A percentile compares a stretch with the other conserved stretches of the same genome.
Conservation (phyloP, 116 monocot genomes). For the Trichopus zeylanicus region DNA sequence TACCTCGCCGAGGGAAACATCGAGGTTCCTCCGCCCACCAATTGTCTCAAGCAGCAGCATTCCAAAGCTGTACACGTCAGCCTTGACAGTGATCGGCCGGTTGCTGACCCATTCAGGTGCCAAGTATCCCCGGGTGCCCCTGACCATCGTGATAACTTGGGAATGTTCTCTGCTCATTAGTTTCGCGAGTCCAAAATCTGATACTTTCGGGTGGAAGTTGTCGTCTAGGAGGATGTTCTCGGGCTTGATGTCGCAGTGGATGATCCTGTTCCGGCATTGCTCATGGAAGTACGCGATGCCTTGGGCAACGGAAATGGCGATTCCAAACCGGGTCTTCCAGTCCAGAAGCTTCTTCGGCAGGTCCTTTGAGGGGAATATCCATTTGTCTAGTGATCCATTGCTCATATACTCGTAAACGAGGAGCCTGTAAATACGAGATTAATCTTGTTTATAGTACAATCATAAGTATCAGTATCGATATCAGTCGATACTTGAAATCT, state of each 20-base stretch:
- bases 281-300: conserved; percentile 45
- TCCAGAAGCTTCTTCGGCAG: conserved; percentile 12
- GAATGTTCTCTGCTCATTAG: conserved; percentile 42
- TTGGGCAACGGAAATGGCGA: conserved; percentile 31
- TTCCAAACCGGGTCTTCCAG: conserved; percentile 26
- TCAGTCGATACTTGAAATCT: too few species aligned
- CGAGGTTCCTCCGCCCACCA: conserved; percentile 43
- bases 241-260: conserved; percentile 61
- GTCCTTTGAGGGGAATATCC: conserved; percentile 26
- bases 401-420: conserved; percentile 46
- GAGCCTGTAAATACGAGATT: conserved; percentile 24
- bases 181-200: conserved; percentile 41
- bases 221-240: conserved; percentile 46
- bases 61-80: conserved; percentile 42
- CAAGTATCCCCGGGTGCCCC: conserved; percentile 46
- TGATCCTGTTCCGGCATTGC: conserved; percentile 47
- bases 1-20: conserved; percentile 24
- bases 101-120: conserved; percentile 47
- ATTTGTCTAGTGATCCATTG: too few species aligned
- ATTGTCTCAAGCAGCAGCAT: conserved; percentile 42
- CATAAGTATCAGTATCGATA: too few species aligned
- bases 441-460: too few species aligned
- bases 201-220: conserved; percentile 36
- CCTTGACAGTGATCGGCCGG: conserved; percentile 41
- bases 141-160: conserved; percentile 37